Percentiles rank a stretch among this genome's conserved stretches.
Conservation (phyloP, 2,329 filamentous ascomycete species). For the Exophiala calicioides region DNA sequence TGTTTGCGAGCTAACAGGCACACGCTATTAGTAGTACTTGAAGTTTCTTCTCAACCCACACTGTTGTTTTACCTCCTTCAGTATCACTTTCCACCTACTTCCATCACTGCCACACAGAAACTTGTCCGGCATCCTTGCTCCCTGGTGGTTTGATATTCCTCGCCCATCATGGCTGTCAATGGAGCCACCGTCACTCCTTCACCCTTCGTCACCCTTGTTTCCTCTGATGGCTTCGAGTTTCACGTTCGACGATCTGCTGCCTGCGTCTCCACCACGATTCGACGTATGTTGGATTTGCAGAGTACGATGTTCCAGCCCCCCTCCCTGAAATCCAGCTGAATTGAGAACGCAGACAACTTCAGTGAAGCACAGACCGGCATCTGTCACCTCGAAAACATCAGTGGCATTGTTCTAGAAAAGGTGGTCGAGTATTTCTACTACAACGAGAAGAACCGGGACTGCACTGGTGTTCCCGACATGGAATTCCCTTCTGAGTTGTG, state of each 20-base stretch:
- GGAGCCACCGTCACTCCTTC: conserved; percentile 14
- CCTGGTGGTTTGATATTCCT: too few relatives aligned
- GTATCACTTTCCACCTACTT: too few relatives aligned
- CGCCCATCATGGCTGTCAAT: conserved; percentile 15
- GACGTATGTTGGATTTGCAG: conserved; percentile 63
- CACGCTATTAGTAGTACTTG: too few relatives aligned
- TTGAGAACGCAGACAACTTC: conserved; percentile 58
- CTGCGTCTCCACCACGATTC: conserved; percentile 62
- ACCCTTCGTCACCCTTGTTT: conserved; percentile 65
- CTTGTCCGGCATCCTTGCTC: too few relatives aligned
- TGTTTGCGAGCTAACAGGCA: too few relatives aligned
- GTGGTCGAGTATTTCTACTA: conserved; percentile 72
- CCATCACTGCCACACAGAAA: too few relatives aligned
- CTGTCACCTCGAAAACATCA: conserved; percentile 62
- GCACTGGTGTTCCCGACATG: conserved; percentile 65
- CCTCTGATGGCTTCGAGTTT: conserved; percentile 66
- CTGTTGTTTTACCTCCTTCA: too few relatives aligned
- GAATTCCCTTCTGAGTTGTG: conserved; percentile 66
- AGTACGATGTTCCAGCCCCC: conserved; percentile 48
- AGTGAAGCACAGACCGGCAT: conserved; percentile 60
- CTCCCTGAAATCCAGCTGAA: too few relatives aligned
- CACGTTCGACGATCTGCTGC: conserved; percentile 62
- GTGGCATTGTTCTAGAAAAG: conserved; percentile 65
- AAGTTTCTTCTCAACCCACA: too few relatives aligned
- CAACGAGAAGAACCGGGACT: conserved; percentile 63